Percentiles rank a stretch among this genome's conserved stretches.
Evolutionary conservation across 306 rosid species (phyloP).

Genomic region (Malus fusca): DNA sequence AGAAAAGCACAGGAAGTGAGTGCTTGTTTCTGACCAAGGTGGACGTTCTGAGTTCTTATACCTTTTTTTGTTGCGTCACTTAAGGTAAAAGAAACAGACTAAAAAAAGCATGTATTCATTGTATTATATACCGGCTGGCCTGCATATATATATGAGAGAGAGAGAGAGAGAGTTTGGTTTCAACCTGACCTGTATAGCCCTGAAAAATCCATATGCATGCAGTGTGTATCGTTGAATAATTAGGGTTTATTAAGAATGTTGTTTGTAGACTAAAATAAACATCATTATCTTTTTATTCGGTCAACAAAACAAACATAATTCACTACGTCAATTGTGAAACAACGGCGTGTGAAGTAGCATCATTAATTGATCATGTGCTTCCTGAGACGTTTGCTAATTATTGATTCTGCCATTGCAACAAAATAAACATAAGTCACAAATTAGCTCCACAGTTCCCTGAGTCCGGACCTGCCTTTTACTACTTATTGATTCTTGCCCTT

Average conservation of each 20-base stretch:
- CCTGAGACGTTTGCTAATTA: slow-evolving; percentile 1
- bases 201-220: neutral
- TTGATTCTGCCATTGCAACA: no score
- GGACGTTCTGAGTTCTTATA: slow-evolving; percentile 3
- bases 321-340: neutral
- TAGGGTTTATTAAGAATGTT: slow-evolving; percentile 11
- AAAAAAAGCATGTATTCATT: neutral
- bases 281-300: slow-evolving; percentile 16
- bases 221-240: slow-evolving; percentile 27
- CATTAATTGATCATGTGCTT: slow-evolving; percentile 1
- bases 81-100: neutral
- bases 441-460: neutral
- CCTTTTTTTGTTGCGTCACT: slow-evolving; percentile 13
- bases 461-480: neutral
- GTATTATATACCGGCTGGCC: neutral
- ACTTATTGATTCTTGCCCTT: neutral
- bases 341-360: slow-evolving; percentile 6
- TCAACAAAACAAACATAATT: no score
- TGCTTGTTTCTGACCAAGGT: slow-evolving; percentile 24
- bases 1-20: neutral
- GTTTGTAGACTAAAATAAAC: slow-evolving; percentile 22
- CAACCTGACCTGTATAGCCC: neutral
- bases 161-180: neutral
- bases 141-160: neutral
- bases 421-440: neutral